These are phyloP conservation scores for Penicillium sp. DNA, from an alignment of 2,329 filamentous ascomycete species.

Conservation along the genomic window DNA sequence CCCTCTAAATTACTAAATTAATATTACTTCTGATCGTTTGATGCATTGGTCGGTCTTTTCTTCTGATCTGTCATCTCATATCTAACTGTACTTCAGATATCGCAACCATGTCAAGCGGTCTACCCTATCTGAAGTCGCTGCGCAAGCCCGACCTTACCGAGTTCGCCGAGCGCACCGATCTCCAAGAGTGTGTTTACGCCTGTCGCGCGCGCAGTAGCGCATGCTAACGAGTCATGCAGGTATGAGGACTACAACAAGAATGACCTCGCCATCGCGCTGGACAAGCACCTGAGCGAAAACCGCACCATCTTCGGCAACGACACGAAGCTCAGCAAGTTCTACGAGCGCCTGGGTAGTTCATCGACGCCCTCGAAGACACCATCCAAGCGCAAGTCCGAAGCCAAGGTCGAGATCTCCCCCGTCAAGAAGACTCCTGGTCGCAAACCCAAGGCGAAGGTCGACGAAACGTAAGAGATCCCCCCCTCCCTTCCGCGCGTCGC, in stretches of 20 bases:
- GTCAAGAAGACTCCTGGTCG: slow-evolving; percentile 33
- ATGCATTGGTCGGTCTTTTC: slow-evolving; percentile 10
- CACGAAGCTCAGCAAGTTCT: slow-evolving; percentile 70
- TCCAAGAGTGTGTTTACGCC: slow-evolving; percentile 64
- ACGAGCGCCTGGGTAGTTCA: slow-evolving; percentile 51
- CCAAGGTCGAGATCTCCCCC: slow-evolving; percentile 36
- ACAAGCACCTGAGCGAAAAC: slow-evolving; percentile 70
- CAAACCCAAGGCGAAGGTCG: slow-evolving; percentile 44
- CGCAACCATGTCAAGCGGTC: slow-evolving; percentile 59
- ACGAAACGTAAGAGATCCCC: slow-evolving; percentile 29
- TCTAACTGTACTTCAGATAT: slow-evolving; percentile 5
- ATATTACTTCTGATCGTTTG: slow-evolving; percentile 13
- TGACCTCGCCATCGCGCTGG: slow-evolving; percentile 73
- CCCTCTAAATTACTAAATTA: slow-evolving; percentile 3
- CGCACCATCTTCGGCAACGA: slow-evolving; percentile 63
- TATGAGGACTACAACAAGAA: slow-evolving; percentile 71
- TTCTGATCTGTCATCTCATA: not conserved
- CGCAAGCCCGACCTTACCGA: slow-evolving; percentile 77
- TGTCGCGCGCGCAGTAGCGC: slow-evolving; percentile 7
- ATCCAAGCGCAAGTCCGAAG: slow-evolving; percentile 46
- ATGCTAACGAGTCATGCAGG: slow-evolving; percentile 43
- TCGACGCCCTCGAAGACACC: slow-evolving; percentile 45
- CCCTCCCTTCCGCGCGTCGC: slow-evolving; percentile 11
- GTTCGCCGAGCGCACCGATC: slow-evolving; percentile 67
- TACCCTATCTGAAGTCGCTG: slow-evolving; percentile 75